Evolutionary conservation across 176 grass and related monocot species (phyloP), one percentile per base, ranked within the genome.

Genomic region (Carex littledalei): DNA sequence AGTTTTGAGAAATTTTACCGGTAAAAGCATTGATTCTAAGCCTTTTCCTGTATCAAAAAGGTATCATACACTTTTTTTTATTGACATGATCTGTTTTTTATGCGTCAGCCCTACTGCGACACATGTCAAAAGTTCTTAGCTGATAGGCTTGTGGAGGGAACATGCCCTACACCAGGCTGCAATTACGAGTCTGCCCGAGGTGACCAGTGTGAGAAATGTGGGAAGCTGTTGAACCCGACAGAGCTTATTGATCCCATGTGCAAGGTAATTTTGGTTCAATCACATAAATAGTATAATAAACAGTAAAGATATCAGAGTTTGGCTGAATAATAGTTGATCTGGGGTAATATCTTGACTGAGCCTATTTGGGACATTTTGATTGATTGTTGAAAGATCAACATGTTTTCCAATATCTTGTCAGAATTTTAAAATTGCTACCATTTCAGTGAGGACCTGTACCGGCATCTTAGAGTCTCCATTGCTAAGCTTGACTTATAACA

Each of bases 191-290:
- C 88, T 1, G 96, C 96, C 82, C 71, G 93, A 59, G 96, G 96
- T 79, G 96, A 99, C 82, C 93, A 99, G 82, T 99, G 93, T 92
- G 96, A 99, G 86, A 92, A 90, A 39, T 99, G 96, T 88, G 94
- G 91, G 59, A 95, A 92, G 83, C 80, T 99, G 80, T 86, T 99
- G 84, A 99, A 99, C 86, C 96, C 93, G 78, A 94, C 93, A 41
- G 93, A 99, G 81, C 62, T 99, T 59, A 92, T 86, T 79, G 91
- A 99, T 85, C 93, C 96, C 7, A 99, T 94, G 73, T 99, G 96
- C 86, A 99, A 99, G 90, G 96, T 95, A 87, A 81, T 57, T 67
- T 84, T 80, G 17, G n/a, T 53, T 64, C 8, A 47, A 73, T 16
- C 29, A 45, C 29, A 49, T 21, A 21, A 21, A 49, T 17, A 61